phyloP scores from a whole-genome alignment of 1,139 yeast genomes.

The Blastobotrys buckinghamii region DNA sequence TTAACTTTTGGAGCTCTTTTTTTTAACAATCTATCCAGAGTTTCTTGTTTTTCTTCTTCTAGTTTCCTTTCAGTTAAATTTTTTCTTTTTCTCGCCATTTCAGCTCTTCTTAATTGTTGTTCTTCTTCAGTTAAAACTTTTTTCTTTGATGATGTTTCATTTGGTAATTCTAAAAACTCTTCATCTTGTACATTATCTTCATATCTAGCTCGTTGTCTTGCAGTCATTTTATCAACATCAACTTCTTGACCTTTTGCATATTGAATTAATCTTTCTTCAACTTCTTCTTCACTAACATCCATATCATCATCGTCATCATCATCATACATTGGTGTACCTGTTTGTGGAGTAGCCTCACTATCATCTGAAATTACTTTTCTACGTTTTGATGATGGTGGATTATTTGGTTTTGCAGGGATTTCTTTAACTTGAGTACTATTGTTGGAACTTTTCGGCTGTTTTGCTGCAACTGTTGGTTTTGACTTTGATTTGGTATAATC shows the following conservation, averaged over 20 bases:
- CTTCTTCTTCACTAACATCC: slow-evolving; percentile 23
- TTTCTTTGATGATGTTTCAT: slow-evolving; percentile 41
- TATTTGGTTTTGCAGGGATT: too few species aligned
- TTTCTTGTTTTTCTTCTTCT: slow-evolving; percentile 91
- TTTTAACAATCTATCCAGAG: slow-evolving; percentile 76
- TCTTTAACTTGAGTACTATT: not conserved
- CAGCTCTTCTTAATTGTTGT: slow-evolving; percentile 73
- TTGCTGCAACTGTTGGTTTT: not conserved
- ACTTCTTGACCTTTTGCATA: slow-evolving; percentile 32
- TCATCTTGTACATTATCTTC: slow-evolving; percentile 24
- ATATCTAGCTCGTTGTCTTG: slow-evolving; percentile 37
- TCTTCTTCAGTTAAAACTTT: slow-evolving; percentile 74
- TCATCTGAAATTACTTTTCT: slow-evolving; percentile 12
- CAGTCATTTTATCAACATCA: slow-evolving; percentile 33
- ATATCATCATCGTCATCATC: slow-evolving; percentile 19
- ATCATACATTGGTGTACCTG: slow-evolving; percentile 14
- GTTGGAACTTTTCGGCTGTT: not conserved
- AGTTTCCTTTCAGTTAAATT: slow-evolving; percentile 76
- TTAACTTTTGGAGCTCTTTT: slow-evolving; percentile 57
- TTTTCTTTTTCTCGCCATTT: slow-evolving; percentile 81
- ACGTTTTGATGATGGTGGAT: slow-evolving; percentile 9
- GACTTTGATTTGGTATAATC: slow-evolving; percentile 15
- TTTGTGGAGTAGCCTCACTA: slow-evolving; percentile 11
- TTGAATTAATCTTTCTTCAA: slow-evolving; percentile 25
- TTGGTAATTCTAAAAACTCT: slow-evolving; percentile 27